Evolutionary conservation across 305 asterid genomes (phyloP).

Genomic region (Stenogyne calaminthoides): DNA sequence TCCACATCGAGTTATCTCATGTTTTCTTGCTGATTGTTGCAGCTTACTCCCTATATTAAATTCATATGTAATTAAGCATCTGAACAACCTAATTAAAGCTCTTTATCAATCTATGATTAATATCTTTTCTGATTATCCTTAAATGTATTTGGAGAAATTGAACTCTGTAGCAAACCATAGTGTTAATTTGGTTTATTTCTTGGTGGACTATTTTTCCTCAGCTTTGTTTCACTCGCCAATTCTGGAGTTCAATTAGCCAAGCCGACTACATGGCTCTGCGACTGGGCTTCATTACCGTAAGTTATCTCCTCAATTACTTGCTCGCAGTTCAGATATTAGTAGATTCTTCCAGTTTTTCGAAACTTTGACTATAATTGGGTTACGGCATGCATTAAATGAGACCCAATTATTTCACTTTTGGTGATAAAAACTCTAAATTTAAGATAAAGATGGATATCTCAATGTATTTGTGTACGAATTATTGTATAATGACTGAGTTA

Average conservation of each 20-base stretch:
- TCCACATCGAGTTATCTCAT: slow-evolving; percentile 3
- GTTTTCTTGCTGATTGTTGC: background rate
- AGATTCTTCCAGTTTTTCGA: background rate
- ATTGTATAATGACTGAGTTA: background rate
- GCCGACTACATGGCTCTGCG: slow-evolving; percentile 95
- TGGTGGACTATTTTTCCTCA: slow-evolving; percentile 35
- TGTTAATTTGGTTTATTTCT: slow-evolving; percentile 1
- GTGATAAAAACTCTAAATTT: background rate
- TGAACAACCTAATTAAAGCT: background rate
- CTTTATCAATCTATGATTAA: background rate
- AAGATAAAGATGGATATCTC: background rate
- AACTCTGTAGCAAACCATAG: background rate
- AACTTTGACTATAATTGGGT: background rate
- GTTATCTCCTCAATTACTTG: slow-evolving; percentile 29
- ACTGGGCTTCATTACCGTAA: slow-evolving; percentile 79
- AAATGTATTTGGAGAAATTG: background rate
- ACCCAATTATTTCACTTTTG: background rate
- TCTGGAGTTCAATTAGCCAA: slow-evolving; percentile 91
- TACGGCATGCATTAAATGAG: background rate
- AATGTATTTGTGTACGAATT: background rate
- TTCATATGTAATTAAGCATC: background rate
- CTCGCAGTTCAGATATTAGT: background rate
- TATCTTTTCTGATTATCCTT: background rate
- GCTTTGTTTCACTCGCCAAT: slow-evolving; percentile 97
- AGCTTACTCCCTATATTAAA: background rate